Evolutionary conservation across 2,329 filamentous ascomycete genomes (phyloP).

Genomic region (Aureobasidium melanogenum): DNA sequence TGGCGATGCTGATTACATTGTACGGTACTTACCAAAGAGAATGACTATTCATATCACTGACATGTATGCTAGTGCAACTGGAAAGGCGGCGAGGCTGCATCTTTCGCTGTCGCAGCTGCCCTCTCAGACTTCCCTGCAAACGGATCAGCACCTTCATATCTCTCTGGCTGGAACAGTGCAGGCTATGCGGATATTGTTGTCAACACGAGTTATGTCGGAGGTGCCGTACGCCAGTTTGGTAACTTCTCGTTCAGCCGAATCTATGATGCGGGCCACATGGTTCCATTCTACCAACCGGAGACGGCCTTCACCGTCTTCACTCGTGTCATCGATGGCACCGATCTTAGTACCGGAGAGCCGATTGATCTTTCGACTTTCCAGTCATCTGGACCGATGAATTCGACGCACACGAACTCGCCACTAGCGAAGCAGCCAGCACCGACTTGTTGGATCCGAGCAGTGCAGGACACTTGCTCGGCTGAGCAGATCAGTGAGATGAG

Average conservation of each 20-base stretch:
- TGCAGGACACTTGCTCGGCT: slow-evolving; percentile 43
- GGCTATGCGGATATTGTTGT: slow-evolving; percentile 66
- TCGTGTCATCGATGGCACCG: slow-evolving; percentile 42
- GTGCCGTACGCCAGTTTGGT: slow-evolving; percentile 66
- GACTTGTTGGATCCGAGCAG: slow-evolving; percentile 53
- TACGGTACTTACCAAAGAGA: background rate
- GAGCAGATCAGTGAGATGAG: slow-evolving; percentile 42
- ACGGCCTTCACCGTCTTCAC: slow-evolving; percentile 46
- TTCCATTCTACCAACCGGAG: slow-evolving; percentile 46
- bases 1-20: slow-evolving; percentile 48
- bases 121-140: slow-evolving; percentile 16
- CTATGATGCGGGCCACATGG: slow-evolving; percentile 45
- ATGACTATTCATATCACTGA: background rate
- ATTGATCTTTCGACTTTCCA: slow-evolving; percentile 46
- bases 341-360: slow-evolving; percentile 40
- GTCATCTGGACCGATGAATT: slow-evolving; percentile 49
- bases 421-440: slow-evolving; percentile 37
- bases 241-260: slow-evolving; percentile 50
- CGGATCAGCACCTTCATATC: slow-evolving; percentile 36
- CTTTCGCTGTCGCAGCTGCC: slow-evolving; percentile 47
- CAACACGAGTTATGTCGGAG: slow-evolving; percentile 51
- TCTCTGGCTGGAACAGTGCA: slow-evolving; percentile 50
- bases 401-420: slow-evolving; percentile 47
- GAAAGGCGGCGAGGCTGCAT: slow-evolving; percentile 67
- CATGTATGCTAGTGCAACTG: slow-evolving; percentile 40